Conservation (phyloP, 768 basidiomycete species). For the Boletus tomentosulus region DNA sequence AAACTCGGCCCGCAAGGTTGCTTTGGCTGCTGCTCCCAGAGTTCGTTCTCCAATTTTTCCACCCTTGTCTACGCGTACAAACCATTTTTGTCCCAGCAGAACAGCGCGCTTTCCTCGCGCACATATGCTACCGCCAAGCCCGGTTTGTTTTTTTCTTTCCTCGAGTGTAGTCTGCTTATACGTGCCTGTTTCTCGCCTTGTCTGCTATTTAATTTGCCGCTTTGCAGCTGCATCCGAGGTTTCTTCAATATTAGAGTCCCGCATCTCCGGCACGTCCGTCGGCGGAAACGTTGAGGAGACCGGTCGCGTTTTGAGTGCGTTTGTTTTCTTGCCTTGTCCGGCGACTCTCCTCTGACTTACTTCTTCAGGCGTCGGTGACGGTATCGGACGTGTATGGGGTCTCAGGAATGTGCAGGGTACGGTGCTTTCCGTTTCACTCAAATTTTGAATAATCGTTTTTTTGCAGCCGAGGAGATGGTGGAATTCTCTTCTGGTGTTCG, state of each 20-base stretch:
- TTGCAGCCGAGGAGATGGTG: conserved; percentile 98
- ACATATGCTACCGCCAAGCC: conserved; percentile 98
- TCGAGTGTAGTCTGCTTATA: conserved; percentile 4
- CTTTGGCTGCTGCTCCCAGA: conserved; percentile 64
- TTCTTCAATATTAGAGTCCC: conserved; percentile 97
- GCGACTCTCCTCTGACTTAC: conserved; percentile 6
- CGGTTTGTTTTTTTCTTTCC: conserved; percentile 49
- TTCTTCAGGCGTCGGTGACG: conserved; percentile 90
- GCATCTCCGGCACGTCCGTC: conserved; percentile 89
- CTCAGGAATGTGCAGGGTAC: conserved; percentile 96
- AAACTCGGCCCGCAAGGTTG: conserved; percentile 77
- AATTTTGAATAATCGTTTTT: conserved; percentile 3
- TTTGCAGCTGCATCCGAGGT: conserved; percentile 94
- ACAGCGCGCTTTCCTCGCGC: conserved; percentile 54
- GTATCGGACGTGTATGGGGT: conserved; percentile 99
- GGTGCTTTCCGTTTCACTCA: conserved; percentile 10
- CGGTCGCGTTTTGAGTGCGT: conserved; percentile 95
- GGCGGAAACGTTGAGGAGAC: conserved; percentile 98
- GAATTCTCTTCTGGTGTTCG: conserved; percentile 99
- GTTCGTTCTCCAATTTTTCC: conserved; percentile 35
- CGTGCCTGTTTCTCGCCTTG: conserved; percentile 1
- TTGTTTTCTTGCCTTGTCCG: background rate
- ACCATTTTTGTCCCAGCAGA: conserved; percentile 26
- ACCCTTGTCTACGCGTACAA: conserved; percentile 1
- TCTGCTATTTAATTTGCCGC: conserved; percentile 27